Evolutionary conservation across 108 stramenopile species (phyloP).

Genomic region (Nannochloropsis salina): DNA sequence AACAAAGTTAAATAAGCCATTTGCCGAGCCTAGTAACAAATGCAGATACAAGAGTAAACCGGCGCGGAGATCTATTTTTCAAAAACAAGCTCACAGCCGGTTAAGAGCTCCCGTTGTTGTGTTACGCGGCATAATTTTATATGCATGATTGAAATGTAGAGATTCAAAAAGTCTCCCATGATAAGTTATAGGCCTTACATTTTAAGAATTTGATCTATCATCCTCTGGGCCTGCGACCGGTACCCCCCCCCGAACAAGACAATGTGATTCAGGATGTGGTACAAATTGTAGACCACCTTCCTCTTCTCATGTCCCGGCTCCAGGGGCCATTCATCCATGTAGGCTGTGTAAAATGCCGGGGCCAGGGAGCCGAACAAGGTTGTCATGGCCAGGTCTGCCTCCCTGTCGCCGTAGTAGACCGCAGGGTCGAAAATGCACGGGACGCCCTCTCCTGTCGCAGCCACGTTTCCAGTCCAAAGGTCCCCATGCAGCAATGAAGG

Average conservation of each 20-base stretch:
- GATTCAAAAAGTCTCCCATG: too few relatives aligned
- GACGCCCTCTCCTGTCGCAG: slow-evolving; percentile 51
- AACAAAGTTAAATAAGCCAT: too few relatives aligned
- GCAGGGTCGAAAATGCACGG: slow-evolving; percentile 76
- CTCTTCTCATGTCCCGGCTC: slow-evolving; percentile 52
- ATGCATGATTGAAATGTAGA: too few relatives aligned
- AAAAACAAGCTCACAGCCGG: too few relatives aligned
- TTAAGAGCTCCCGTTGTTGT: too few relatives aligned
- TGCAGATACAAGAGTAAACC: too few relatives aligned
- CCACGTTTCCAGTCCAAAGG: slow-evolving; percentile 73
- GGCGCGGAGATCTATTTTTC: too few relatives aligned
- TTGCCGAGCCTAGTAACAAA: too few relatives aligned
- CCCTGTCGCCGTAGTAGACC: slow-evolving; percentile 71
- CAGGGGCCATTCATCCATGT: slow-evolving; percentile 65
- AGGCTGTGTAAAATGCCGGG: slow-evolving; percentile 64
- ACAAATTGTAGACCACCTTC: slow-evolving; percentile 63
- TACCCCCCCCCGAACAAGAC: slow-evolving; percentile 72
- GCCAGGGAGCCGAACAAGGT: slow-evolving; percentile 65
- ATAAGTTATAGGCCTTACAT: slow-evolving; percentile 18
- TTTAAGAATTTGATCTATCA: slow-evolving; percentile 63
- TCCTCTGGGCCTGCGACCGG: slow-evolving; percentile 58
- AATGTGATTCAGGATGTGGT: slow-evolving; percentile 70
- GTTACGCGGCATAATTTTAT: too few relatives aligned
- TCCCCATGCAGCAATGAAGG: slow-evolving; percentile 70
- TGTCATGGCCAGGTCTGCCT: slow-evolving; percentile 67